phyloP scores from a whole-genome alignment of 2,329 filamentous ascomycete genomes.

The Dendryphion nanum region DNA sequence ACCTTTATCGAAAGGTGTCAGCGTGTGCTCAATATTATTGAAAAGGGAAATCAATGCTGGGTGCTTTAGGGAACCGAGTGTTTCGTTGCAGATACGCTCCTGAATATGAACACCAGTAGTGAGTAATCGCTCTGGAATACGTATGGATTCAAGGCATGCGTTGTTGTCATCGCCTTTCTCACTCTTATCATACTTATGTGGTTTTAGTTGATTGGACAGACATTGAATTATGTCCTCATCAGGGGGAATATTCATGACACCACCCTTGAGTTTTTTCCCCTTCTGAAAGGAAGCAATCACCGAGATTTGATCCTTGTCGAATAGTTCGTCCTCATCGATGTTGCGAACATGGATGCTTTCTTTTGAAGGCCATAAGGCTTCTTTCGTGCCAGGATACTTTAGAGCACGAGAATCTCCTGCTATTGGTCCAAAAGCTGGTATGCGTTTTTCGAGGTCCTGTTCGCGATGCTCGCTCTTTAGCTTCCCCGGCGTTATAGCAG shows the following conservation, averaged over 20 bases:
- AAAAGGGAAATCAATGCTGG: conserved; percentile 62
- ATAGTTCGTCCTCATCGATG: conserved; percentile 6
- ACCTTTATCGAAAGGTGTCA: conserved; percentile 79
- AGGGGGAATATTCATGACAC: conserved; percentile 17
- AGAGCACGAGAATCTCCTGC: conserved; percentile 31
- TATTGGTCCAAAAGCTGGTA: conserved; percentile 19
- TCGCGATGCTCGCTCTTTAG: conserved; percentile 35
- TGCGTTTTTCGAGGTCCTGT: conserved; percentile 13
- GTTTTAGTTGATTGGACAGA: conserved; percentile 18
- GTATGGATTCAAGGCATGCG: conserved; percentile 21
- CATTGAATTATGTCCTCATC: conserved; percentile 26
- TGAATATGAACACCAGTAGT: conserved; percentile 42
- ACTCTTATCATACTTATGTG: conserved; percentile 1
- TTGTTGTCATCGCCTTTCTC: conserved; percentile 8
- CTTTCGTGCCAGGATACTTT: conserved; percentile 64
- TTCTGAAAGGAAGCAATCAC: background rate
- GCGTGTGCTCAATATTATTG: conserved; percentile 55
- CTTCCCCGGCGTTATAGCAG: conserved; percentile 49
- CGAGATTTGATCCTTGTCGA: background rate
- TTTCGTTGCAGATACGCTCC: conserved; percentile 29
- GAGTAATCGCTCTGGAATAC: conserved; percentile 35
- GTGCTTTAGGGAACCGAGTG: conserved; percentile 42
- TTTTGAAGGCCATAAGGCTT: conserved; percentile 70
- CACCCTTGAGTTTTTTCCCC: conserved; percentile 42
- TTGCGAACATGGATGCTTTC: conserved; percentile 51